Evolutionary conservation across 768 basidiomycete genomes (phyloP), one percentile per base, ranked within the genome.

Genomic region (Gloeopeniophorella convolvens): DNA sequence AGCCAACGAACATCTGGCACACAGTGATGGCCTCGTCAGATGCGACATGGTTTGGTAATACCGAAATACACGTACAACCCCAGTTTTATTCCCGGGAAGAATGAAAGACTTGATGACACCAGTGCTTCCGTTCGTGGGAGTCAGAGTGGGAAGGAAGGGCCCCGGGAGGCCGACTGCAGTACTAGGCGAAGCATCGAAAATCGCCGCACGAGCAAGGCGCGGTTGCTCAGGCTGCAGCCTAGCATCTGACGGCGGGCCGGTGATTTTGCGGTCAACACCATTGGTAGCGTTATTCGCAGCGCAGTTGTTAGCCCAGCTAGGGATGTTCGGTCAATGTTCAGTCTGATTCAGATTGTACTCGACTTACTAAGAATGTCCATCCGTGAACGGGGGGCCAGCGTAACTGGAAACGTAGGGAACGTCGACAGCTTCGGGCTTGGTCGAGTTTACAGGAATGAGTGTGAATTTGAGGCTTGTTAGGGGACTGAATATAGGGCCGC

Each of bases 1-100:
- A 78, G 9, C 80, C 79, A 3, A 81, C 72, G 56, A 78, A 80
- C 73, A 80, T 79, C 76, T 79, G 56, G 7, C 21, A 28, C 35
- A 16, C 49, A 21, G 12, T 56, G 37, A 47, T 43, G 37, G 33
- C 34, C 43, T 18, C 21, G 18, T 6, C 13, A 34, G 18, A 15
- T 31, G 20, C 12, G 24, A 16, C 30, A 3, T 12, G 6, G 24
- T 16, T 2, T n/a, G 9, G 23, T 9, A 15, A 10, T 1, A 33
- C 36, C 5, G 30, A 35, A 20, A 7, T 20, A 8, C 5, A 68
- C 77, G 54, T 48, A 80, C 77, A n/a, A n/a, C n/a, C n/a, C n/a
- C n/a, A n/a, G n/a, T n/a, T n/a, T n/a, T n/a, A n/a, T n/a, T n/a
- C n/a, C n/a, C n/a, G n/a, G n/a, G n/a, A n/a, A n/a, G n/a, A n/a